Base-by-base conservation (phyloP, 345 rosid species). In the Alliaria petiolata region DNA sequence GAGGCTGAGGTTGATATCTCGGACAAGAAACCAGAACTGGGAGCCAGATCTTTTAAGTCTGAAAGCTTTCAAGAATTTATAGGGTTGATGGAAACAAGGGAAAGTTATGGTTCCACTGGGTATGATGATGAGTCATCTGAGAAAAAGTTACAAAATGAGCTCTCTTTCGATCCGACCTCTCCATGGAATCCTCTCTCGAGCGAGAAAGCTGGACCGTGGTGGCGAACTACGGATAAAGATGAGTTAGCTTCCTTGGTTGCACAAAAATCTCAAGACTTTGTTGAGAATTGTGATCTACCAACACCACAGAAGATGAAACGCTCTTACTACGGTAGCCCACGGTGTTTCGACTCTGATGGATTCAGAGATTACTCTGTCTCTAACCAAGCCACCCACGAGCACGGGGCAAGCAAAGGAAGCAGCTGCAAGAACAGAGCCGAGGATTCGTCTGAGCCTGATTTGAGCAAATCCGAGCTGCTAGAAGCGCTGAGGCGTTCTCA, bases 401-500 rank as follows among this genome's bases (percentile, higher is more conserved):
- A 26, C 46, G 49, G 69, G 45, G 19, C 46, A 20, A 69, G 55
- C 61, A 67, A 56, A 71, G 81, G 64, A 53, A 68, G n/a, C 67
- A 62, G 61, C 75, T 61, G 19, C 51, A 57, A 70, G 34, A 49
- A 49, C 60, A 69, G 75, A 44, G 26, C 65, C 6, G 71, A 76
- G 65, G 85, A 59, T 59, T 67, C 62, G 65, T 36, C 80, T 4
- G 88, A 86, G 72, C 39, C 74, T 49, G 90, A 78, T 51, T 77
- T 90, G 50, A 79, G 83, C 78, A 95, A 88, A 78, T 80, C 88
- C 22, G 82, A 85, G 86, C 82, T 95, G 10, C 61, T 95, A 71
- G 98, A 92, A 79, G 99, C 99, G 31, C 82, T 95, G 26, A 38
- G 96, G 31, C 97, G 81, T 71, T 95, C 99, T 40, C 99, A 95